Evolutionary conservation across 2,329 filamentous ascomycete species (phyloP), one percentile per base, ranked within the genome.

Genomic region (Chrysosporium queenslandicum): DNA sequence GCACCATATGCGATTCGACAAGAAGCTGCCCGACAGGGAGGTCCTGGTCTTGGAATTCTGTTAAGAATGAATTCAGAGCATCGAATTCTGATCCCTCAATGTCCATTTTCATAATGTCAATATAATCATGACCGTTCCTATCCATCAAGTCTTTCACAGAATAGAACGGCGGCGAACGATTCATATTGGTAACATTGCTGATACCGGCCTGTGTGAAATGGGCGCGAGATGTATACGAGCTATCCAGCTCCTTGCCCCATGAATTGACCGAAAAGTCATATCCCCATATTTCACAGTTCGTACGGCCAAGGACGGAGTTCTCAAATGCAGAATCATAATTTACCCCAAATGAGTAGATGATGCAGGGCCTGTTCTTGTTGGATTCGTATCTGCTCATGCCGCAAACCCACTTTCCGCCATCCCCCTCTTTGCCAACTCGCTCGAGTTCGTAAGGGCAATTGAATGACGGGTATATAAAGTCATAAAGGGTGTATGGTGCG

Each of bases 361-460:
- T 53, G 48, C 63, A 65, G 9, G 64, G 59, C 29, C 46, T 32
- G 9, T 49, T 29, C 11, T 57, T 56, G 42, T 59, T 56, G 11
- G 58, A 57, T 55, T 67, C 66, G 53, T 66, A 69, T n/a, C 61
- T 57, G 5, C 62, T 64, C 65, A 71, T 68, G 34, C 69, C 70
- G 58, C 69, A 73, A 12, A 71, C 64, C 66, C 68, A 70, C 56
- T 72, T 73, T 20, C 70, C 70, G n/a, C 70, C 70, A 36, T 71
- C 68, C 27, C 70, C 70, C 4, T 69, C 56, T 3, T 63, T 59
- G 2, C 70, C 70, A 2, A 72, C 59, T 5, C 70, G 63, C 53
- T 71, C 66, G 14, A 72, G 61, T 29, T 71, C 68, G 50, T 69
- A 64, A 2, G 70, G 70, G 57, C 70, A 72, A 43, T 62, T 64